Percentiles rank a stretch among this genome's conserved stretches.
These are phyloP conservation scores for Pyronema domesticum DNA, from an alignment of 495 filamentous ascomycete genomes.

Conservation along the genomic window DNA sequence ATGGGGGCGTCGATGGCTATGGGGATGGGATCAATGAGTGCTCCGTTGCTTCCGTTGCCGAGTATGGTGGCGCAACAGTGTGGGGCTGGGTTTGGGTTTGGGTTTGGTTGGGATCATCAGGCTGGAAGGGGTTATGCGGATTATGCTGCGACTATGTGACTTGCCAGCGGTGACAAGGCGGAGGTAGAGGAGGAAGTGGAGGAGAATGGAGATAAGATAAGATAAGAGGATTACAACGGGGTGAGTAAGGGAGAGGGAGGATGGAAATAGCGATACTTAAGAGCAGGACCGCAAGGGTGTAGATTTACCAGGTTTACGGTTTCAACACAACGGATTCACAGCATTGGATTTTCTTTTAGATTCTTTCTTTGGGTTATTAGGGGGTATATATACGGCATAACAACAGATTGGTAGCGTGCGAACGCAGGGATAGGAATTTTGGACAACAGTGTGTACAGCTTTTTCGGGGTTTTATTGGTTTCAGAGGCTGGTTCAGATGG, in stretches of 20 bases:
- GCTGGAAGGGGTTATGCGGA: conserved; percentile 33
- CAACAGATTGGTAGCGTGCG: conserved; percentile 23
- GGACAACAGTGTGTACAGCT: neutral
- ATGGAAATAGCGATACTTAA: neutral
- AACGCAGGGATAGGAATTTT: neutral
- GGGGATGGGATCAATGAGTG: no score
- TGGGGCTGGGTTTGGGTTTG: conserved; percentile 49
- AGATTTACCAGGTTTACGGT: no score
- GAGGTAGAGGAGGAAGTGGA: conserved; percentile 15
- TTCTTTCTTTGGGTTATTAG: conserved; percentile 3
- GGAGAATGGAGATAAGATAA: conserved; percentile 26
- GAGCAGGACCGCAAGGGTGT: neutral
- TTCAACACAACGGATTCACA: no score
- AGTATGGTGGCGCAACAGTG: conserved; percentile 81
- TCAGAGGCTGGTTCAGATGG: no score
- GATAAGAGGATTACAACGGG: no score
- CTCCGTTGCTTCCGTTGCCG: conserved; percentile 60
- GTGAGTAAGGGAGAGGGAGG: conserved; percentile 22
- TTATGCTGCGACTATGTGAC: conserved; percentile 46
- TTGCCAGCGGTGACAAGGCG: conserved; percentile 18
- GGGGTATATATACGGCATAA: conserved; percentile 27
- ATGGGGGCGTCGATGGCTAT: conserved; percentile 34
- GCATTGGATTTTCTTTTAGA: no score
- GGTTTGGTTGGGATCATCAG: conserved; percentile 53
- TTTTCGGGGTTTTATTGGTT: no score